Conservation (phyloP, 1,284 basidiomycete species). For the Trichosporon sp. region DNA sequence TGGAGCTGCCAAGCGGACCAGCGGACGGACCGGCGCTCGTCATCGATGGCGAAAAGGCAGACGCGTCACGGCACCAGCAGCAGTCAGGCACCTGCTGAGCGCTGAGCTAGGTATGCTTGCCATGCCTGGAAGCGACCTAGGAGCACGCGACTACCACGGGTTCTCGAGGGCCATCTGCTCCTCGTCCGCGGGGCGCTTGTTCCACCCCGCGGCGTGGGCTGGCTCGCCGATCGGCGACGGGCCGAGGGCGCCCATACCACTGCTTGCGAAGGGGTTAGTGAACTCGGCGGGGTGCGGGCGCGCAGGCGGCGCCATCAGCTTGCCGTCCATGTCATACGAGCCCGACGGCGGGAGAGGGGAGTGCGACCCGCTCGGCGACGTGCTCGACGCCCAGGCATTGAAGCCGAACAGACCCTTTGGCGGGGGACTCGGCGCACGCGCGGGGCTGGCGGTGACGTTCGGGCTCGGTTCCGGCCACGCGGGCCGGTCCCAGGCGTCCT, state of each 20-base stretch:
- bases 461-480: constrained; percentile 18
- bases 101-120: too few relatives aligned
- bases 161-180: constrained; percentile 42
- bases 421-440: neutral
- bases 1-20: too few relatives aligned
- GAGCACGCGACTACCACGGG: constrained; percentile 35
- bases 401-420: constrained; percentile 36
- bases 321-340: constrained; percentile 26
- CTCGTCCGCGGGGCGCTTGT: constrained; percentile 22
- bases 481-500: constrained; percentile 40
- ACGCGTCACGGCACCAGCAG: too few relatives aligned
- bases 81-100: too few relatives aligned
- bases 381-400: constrained; percentile 44
- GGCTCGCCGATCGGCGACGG: constrained; percentile 6
- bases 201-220: constrained; percentile 14
- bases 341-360: constrained; percentile 20
- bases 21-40: too few relatives aligned
- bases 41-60: too few relatives aligned
- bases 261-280: constrained; percentile 26
- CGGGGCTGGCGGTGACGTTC: neutral
- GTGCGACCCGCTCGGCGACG: constrained; percentile 24
- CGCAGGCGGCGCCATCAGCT: constrained; percentile 48
- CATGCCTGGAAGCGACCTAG: too few relatives aligned
- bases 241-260: neutral
- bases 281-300: constrained; percentile 51